Base-by-base conservation (phyloP, 345 rosid genomes). In the Atalantia buxifolia region DNA sequence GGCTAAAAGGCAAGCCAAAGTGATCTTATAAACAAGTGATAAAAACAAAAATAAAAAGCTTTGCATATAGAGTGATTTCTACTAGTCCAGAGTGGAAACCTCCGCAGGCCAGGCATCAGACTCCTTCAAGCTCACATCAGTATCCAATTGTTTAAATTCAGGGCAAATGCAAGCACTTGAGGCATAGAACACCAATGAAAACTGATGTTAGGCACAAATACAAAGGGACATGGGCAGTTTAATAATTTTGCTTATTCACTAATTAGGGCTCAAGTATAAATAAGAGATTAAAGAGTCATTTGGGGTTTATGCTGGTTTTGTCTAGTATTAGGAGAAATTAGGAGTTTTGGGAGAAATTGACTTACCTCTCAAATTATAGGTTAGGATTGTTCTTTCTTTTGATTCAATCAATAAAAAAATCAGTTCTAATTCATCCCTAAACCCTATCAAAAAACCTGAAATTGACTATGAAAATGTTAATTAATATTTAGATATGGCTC, bases 51-150 rank as follows among this genome's bases (percentile, higher is more conserved):
- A 22, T 5, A 60, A 16, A 19, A 40, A 27, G n/a, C 48, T 57
- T 76, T 38, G 24, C 4, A 50, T 2, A 53, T 2, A 1, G 30
- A 24, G 27, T 12, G 2, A 12, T 24, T 27, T 69, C 21, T 28
- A 50, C 31, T 75, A 63, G 55, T 60, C 56, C 35, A 18, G 42
- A 66, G 31, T 21, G 69, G 85, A 86, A 86, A 90, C 99, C 98
- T 96, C 98, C 5, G 98, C 98, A 82, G 95, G 98, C 98, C 99
- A 96, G 66, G 98, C 98, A 84, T 96, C 99, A 9, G 98, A 82
- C 81, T 96, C 99, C 93, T 94, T 97, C 81, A 97, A 83, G 92
- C 99, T 97, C 84, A 97, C 98, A 78, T 93, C 92, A 66, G 98
- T 93, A 31, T 97, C 98, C 80, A 97, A 77, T 89, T 96, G 98